Base-by-base conservation (phyloP, 176 grass and related monocot species). In the Carex kokanica region DNA sequence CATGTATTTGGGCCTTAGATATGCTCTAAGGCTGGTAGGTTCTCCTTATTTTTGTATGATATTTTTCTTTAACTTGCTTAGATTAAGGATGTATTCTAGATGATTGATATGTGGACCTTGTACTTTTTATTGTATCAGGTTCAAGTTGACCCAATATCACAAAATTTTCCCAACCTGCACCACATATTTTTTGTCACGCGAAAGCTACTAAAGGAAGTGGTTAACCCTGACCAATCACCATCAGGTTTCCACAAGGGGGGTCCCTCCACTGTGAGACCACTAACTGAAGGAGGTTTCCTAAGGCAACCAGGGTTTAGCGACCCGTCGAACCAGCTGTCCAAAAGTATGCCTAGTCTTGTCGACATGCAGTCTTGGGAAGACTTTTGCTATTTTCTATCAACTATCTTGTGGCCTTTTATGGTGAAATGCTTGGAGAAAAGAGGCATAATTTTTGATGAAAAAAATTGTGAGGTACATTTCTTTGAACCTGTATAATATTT, bases 141-240 rank as follows among this genome's bases (percentile, higher is more conserved):
- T 81, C 81, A 88, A 84, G 77, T 68, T 1, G 81, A 91, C 72
- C 85, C 86, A 70, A 34, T 90, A 77, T 83, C 84, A 86, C 17
- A 78, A 85, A 89, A 90, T 86, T 98, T 98, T 86, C 84, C 88
- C 67, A 87, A 81, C 74, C 88, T 98, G 71, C 92, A 98, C 83
- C 95, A 98, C 72, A 45, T 98, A 43, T 90, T 98, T 84, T 98
- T 94, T 57, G 85, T 98, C 53, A 64, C 69, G 18, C 86, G 87
- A 23, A 98, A 98, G 89, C 86, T 98, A 75, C 72, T 98, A 60
- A 98, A 91, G 82, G 92, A 98, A 57, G 92, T 94, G 64, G 81
- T 90, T 83, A 81, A 63, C 71, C 78, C 85, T 84, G 83, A 84
- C 75, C 78, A 86, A 78, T 74, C 78, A 84, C 85, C 87, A 84